Evolutionary conservation across 768 basidiomycete species (phyloP).

Genomic region (Auricularia sp.): DNA sequence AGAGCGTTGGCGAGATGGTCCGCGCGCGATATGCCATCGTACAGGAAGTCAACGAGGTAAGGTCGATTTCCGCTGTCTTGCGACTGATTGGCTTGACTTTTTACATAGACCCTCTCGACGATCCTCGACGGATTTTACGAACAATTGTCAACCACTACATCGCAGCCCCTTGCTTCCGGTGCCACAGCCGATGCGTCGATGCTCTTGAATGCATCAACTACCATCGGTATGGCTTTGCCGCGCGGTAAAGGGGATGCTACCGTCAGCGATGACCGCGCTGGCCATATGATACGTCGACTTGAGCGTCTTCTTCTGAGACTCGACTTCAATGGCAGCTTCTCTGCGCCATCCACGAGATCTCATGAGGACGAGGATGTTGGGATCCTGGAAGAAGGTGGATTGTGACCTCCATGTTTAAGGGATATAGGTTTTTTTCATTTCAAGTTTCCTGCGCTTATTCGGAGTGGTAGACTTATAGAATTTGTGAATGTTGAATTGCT

Average conservation of each 20-base stretch:
- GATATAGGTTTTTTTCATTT: too few species aligned
- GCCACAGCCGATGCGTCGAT: constrained; percentile 54
- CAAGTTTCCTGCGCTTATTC: too few species aligned
- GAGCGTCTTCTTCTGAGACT: constrained; percentile 73
- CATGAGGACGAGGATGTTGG: not conserved
- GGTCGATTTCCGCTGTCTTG: constrained; percentile 9
- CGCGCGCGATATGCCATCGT: constrained; percentile 58
- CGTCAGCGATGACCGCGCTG: constrained; percentile 39
- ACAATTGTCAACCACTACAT: constrained; percentile 63
- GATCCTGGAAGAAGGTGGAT: not conserved
- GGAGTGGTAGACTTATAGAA: too few species aligned
- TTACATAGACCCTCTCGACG: constrained; percentile 49
- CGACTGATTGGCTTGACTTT: not conserved
- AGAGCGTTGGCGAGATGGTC: constrained; percentile 62
- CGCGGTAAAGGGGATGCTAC: constrained; percentile 40
- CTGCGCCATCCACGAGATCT: constrained; percentile 14
- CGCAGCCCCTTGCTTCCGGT: constrained; percentile 55
- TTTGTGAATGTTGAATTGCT: too few species aligned
- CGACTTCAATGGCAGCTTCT: constrained; percentile 76
- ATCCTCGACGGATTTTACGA: constrained; percentile 72
- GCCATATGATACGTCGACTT: constrained; percentile 65
- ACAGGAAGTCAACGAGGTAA: constrained; percentile 68
- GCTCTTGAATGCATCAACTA: constrained; percentile 45
- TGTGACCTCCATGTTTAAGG: not conserved
- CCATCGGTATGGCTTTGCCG: constrained; percentile 33